Percentiles rank a stretch among this genome's conserved stretches.
phyloP scores from a whole-genome alignment of 495 filamentous ascomycete species.

The Hypoxylon fuscum region DNA sequence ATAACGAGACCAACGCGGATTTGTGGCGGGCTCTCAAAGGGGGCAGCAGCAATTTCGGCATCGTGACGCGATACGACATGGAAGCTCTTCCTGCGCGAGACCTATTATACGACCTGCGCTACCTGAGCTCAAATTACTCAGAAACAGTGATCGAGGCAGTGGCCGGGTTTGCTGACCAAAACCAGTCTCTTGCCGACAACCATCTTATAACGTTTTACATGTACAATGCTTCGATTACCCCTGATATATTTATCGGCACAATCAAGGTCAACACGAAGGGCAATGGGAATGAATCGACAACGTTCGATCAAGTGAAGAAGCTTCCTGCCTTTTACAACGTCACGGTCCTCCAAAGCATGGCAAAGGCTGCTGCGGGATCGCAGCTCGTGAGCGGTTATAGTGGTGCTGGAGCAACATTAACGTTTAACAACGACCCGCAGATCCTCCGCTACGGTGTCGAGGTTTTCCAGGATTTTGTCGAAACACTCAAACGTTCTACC shows the following conservation, averaged over 20 bases:
- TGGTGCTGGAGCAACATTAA: constrained; percentile 16
- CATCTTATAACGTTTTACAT: constrained; percentile 27
- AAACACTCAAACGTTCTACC: constrained; percentile 19
- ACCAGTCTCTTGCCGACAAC: constrained; percentile 36
- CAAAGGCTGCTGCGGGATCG: constrained; percentile 26
- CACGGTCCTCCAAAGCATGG: constrained; percentile 22
- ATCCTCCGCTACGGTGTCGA: constrained; percentile 25
- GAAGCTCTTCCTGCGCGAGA: constrained; percentile 40
- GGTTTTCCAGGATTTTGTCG: constrained; percentile 17
- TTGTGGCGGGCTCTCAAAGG: constrained; percentile 65
- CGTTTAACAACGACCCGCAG: constrained; percentile 31
- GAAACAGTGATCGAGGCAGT: constrained; percentile 37
- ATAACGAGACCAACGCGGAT: constrained; percentile 52
- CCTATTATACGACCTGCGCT: constrained; percentile 37
- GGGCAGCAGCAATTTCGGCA: constrained; percentile 63
- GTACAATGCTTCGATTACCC: constrained; percentile 2
- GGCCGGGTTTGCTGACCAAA: constrained; percentile 42
- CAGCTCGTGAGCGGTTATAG: constrained; percentile 23
- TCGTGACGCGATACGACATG: constrained; percentile 64
- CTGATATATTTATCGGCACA: constrained; percentile 14
- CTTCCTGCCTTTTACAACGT: constrained; percentile 16
- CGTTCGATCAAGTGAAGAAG: constrained; percentile 23
- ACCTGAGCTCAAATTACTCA: constrained; percentile 13
- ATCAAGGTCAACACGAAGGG: constrained; percentile 37
- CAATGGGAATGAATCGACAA: constrained; percentile 18